These are phyloP conservation scores for Candida argentea DNA, from an alignment of 805 yeast species.

Conservation along the genomic window DNA sequence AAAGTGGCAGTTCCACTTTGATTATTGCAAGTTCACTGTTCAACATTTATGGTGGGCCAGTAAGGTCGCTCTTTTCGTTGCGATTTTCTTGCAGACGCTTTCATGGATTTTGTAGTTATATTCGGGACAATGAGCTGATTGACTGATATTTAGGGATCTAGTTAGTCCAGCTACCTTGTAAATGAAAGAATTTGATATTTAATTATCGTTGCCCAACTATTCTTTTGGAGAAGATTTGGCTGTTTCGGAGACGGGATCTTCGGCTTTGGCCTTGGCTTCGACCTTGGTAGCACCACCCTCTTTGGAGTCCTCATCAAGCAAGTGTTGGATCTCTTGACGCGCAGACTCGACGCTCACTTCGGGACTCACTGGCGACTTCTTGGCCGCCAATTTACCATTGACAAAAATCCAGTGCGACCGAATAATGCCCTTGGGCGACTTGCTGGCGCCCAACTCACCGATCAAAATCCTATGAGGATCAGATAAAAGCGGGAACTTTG, in stretches of 20 bases:
- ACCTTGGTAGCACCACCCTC: slow-evolving; percentile 1
- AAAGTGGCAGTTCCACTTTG: slow-evolving; percentile 59
- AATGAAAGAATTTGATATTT: neutral
- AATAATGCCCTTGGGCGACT: slow-evolving; percentile 62
- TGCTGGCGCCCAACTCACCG: slow-evolving; percentile 73
- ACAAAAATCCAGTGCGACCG: slow-evolving; percentile 91
- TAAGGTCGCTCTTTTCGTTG: slow-evolving; percentile 34
- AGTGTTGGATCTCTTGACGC: slow-evolving; percentile 40
- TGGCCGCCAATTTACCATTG: slow-evolving; percentile 57
- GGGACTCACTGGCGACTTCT: slow-evolving; percentile 43
- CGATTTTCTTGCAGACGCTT: slow-evolving; percentile 21
- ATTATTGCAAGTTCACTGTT: slow-evolving; percentile 69
- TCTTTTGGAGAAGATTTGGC: slow-evolving; percentile 3
- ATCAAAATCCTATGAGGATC: slow-evolving; percentile 69
- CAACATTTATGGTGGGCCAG: slow-evolving; percentile 97
- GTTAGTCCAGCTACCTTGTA: slow-evolving; percentile 5
- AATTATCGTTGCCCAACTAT: neutral
- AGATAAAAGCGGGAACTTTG: slow-evolving; percentile 64
- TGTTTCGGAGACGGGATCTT: slow-evolving; percentile 2
- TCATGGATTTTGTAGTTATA: too few relatives aligned
- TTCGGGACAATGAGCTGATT: too few relatives aligned
- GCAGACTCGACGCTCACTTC: slow-evolving; percentile 49
- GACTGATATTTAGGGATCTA: too few relatives aligned
- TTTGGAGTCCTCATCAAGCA: slow-evolving; percentile 17
- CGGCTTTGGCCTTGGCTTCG: slow-evolving; percentile 3